These are phyloP conservation scores for Kwoniella newhampshirensis DNA, from an alignment of 768 basidiomycete genomes.

Conservation along the genomic window DNA sequence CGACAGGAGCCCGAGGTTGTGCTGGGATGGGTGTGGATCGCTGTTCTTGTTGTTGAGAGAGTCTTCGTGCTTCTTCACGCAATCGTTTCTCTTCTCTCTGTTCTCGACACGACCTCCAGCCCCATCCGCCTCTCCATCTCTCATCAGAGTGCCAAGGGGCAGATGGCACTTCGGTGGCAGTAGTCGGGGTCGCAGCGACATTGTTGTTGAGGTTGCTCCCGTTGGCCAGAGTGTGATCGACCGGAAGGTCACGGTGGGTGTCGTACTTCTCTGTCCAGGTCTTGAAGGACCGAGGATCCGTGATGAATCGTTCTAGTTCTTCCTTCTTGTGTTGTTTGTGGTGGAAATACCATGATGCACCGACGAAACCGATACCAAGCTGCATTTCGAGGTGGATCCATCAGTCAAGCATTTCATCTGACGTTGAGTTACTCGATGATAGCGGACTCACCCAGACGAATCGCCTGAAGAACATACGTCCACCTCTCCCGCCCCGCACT, in stretches of 20 bases:
- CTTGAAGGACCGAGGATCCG: not conserved
- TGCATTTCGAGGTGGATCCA: not conserved
- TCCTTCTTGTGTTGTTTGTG: slow-evolving; percentile 16
- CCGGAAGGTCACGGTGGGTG: too few relatives aligned
- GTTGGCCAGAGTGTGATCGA: too few relatives aligned
- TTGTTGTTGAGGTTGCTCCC: too few relatives aligned
- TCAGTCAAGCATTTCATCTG: too few relatives aligned
- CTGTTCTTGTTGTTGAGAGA: too few relatives aligned
- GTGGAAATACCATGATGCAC: slow-evolving; percentile 19
- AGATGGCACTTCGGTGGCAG: not conserved
- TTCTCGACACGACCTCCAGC: slow-evolving; percentile 9
- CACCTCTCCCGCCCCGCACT: slow-evolving; percentile 15
- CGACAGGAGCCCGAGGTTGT: too few relatives aligned
- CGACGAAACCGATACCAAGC: slow-evolving; percentile 31
- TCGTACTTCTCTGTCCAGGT: not conserved
- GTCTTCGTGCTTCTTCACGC: too few relatives aligned
- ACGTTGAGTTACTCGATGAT: too few relatives aligned
- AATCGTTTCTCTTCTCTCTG: slow-evolving; percentile 6
- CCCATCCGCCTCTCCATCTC: slow-evolving; percentile 3
- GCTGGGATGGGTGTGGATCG: too few relatives aligned
- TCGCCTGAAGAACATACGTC: slow-evolving; percentile 12
- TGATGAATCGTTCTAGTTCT: slow-evolving; percentile 4
- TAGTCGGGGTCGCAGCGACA: too few relatives aligned
- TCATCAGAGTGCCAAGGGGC: not conserved
- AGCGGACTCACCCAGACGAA: slow-evolving; percentile 25